These are phyloP conservation scores for Ceratobasidium sp. DNA, from an alignment of 1,284 basidiomycete species.

Conservation along the genomic window DNA sequence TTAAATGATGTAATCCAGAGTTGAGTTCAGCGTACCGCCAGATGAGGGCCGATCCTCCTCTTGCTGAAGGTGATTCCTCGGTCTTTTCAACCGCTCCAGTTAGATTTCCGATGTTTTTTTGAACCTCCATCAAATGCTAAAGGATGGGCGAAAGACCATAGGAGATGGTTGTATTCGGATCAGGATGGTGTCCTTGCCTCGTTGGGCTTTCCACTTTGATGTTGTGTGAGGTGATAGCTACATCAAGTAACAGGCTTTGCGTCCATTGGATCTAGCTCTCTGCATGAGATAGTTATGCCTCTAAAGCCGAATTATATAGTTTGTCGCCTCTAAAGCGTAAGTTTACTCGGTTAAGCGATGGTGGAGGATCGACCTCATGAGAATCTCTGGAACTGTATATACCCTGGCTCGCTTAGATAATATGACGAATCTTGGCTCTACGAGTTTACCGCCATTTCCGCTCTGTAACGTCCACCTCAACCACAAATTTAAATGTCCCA, in stretches of 20 bases:
- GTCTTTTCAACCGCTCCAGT: not conserved
- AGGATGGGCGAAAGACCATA: conserved; percentile 1
- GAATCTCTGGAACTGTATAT: too few relatives aligned
- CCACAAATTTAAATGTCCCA: too few relatives aligned
- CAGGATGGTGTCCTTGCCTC: not conserved
- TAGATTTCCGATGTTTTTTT: not conserved
- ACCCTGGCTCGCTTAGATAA: too few relatives aligned
- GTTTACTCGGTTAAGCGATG: too few relatives aligned
- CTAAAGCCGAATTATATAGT: too few relatives aligned
- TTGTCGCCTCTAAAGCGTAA: too few relatives aligned
- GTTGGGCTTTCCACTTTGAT: conserved; percentile 25
- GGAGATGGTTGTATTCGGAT: not conserved
- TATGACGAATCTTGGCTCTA: not conserved
- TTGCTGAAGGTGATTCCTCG: not conserved
- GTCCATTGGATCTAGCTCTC: not conserved
- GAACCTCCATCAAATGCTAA: not conserved
- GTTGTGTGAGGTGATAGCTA: not conserved
- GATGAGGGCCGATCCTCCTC: not conserved
- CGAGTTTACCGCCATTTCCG: not conserved
- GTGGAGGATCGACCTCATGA: too few relatives aligned
- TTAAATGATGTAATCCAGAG: not conserved
- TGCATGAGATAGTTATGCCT: too few relatives aligned
- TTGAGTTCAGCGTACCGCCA: conserved; percentile 4
- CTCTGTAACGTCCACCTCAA: too few relatives aligned
- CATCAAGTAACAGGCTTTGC: not conserved